Base-by-base conservation (phyloP, 1,284 basidiomycete genomes). In the Sutorius eximius region DNA sequence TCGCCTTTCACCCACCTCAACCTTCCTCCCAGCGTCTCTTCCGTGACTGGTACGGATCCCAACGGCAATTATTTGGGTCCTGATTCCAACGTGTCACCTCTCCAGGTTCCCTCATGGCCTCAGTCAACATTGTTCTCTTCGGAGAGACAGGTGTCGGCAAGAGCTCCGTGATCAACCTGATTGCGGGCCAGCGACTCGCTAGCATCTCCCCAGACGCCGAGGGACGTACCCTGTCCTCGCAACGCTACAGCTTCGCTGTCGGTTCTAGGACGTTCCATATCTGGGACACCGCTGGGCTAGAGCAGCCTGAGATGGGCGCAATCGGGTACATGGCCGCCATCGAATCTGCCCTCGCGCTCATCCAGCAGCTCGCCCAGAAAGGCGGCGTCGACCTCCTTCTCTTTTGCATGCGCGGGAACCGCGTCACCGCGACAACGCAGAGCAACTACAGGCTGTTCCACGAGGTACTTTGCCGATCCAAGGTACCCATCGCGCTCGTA, bases 271-370 rank as follows among this genome's bases (percentile, higher is more conserved):
- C 46, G 4, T 60, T 66, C 40, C 51, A 66, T 7, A 45, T 69
- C n/a, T 69, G 57, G 65, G 75, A 76, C 50, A 76, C 74, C 18
- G 66, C 65, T 0, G 76, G 77, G 11, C 65, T 77, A 13, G 63
- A 73, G 48, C 70, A 76, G 41, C 68, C 72, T 13, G 53, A 58
- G 18, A n/a, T 65, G 63, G 33, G 60, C 9, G 24, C 62, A 49
- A 30, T 65, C 53, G 29, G 60, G 56, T 56, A 67, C 63, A 44
- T 68, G 55, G 52, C 64, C 0, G 69, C 73, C 3, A 69, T 76
- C 46, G 60, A 67, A 16, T 58, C 63, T 13, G 63, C 73, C 3
- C 67, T 69, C 38, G 32, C 51, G 2, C 70, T 77, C 33, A 60
- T 78, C 45, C 62, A 61, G 18, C 59, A 59, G 22, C 67, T 77